Base-by-base conservation (phyloP, 805 yeast genomes). In the Candida berthetii region DNA sequence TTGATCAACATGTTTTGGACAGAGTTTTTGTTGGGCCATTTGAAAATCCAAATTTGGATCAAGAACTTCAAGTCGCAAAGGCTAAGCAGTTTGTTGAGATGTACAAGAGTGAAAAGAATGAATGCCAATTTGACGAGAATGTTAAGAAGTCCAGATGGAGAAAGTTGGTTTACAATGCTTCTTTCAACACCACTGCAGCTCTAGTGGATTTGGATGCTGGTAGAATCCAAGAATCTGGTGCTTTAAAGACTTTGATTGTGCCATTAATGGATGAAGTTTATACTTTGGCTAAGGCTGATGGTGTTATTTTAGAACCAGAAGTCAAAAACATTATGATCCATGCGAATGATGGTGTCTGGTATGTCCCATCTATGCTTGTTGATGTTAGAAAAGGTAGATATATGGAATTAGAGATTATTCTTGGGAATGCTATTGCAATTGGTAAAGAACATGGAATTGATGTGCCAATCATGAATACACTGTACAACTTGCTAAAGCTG, bases 251-350 rank as follows among this genome's bases (percentile, higher is more conserved):
- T 0, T 48, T 77, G 14, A 58, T 72, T 8, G 47, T 61, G 31
- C 87, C 86, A 3, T 83, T 85, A 0, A 82, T 82, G 89, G 59
- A 66, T 31, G 95, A 85, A 58, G 69, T 85, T 15, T 58, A 73
- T 17, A 70, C 69, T 3, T 72, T 84, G 44, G 95, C 95, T 10
- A 74, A 72, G 39, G 76, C 85, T 9, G 90, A 82, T 44, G 86
- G 86, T 0, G 71, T 74, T 31, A 67, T 65, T 3, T 53, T 85
- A 27, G 77, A 78, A 1, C 69, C 59, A 19, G 73, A 62, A n/a
- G 58, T 70, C 17, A 75, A 75, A 44, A 66, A 74, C 22, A 46
- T 53, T 37, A 74, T 78, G 67, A 57, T 78, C 31, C 79, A 77
- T 47, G 68, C 77, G 17, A 85, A 81, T 53, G 83, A 71, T 43